Base-by-base conservation (phyloP, 192 early-diverging fungal species). In the Gigaspora rosea region DNA sequence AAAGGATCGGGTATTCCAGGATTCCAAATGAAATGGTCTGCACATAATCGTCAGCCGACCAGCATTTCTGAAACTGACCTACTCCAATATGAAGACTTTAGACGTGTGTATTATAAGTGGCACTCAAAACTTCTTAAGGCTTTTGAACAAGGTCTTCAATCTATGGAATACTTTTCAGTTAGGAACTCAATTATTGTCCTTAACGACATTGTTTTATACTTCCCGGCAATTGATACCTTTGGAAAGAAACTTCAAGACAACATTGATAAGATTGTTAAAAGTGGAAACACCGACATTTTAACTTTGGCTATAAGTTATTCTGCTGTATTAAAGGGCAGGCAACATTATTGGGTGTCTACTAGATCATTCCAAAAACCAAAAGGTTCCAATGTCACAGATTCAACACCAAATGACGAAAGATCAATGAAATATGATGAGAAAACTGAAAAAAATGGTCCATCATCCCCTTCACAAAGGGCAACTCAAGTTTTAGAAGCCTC, bases 111-210 rank as follows among this genome's bases (percentile, higher is more conserved):
- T 63, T 82, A 84, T 71, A 95, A 94, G 71, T 94, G 94, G 93
- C 95, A 95, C 63, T 76, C 79, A 20, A 88, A 88, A 36, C 76
- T 92, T 27, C 79, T 78, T 18, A 72, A 50, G 57, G 62, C 79
- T 0, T 83, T 90, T 47, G 78, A 79, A 15, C 66, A 74, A 6
- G 79, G 82, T 36, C 76, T 94, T 16, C 77, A 83, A 10, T 92
- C 90, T 4, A 79, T 73, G 9, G 92, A 96, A 65, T 90, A 90
- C 69, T 88, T 91, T 79, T 87, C 90, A 71, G 88, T 92, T 68
- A 88, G 91, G 13, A 96, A 96, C 73, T 78, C 91, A 6, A 91
- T 95, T 58, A 79, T 92, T 32, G 86, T 95, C 13, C 82, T 96
- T 11, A 88, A 90, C 33, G 84, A 88, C 20, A 84, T 94, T 22